Conservation (phyloP, 768 basidiomycete species). For the Mycena kentingensis region DNA sequence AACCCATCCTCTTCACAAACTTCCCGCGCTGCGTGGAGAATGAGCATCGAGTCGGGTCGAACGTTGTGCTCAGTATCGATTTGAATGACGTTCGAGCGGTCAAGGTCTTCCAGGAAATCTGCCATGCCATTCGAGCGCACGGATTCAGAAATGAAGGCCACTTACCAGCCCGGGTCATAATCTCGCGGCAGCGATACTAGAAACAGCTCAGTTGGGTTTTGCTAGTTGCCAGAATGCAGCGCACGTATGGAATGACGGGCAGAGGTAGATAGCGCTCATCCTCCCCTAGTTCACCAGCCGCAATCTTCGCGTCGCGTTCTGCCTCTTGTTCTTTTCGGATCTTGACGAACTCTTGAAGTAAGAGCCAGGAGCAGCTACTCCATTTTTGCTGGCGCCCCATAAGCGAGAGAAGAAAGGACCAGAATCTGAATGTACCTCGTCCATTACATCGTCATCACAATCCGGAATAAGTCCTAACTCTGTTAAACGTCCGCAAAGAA, state of each 20-base stretch:
- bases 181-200: constrained; percentile 55
- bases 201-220: too few species aligned
- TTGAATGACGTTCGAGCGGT: constrained; percentile 70
- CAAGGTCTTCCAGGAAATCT: constrained; percentile 47
- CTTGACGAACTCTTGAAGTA: constrained; percentile 73
- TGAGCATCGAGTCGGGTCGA: constrained; percentile 77
- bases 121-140: constrained; percentile 36
- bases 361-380: constrained; percentile 80
- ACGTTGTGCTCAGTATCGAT: constrained; percentile 82
- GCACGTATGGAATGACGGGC: constrained; percentile 65
- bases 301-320: constrained; percentile 40
- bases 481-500: not conserved
- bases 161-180: constrained; percentile 85
- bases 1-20: constrained; percentile 78
- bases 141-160: constrained; percentile 78
- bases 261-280: constrained; percentile 50
- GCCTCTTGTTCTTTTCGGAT: constrained; percentile 51
- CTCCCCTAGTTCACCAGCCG: constrained; percentile 36
- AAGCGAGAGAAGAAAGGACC: not conserved
- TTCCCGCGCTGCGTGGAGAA: constrained; percentile 70
- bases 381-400: constrained; percentile 63
- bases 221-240: constrained; percentile 13
- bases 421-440: constrained; percentile 59
- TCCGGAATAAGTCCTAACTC: constrained; percentile 65
- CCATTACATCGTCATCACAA: constrained; percentile 87